Evolutionary conservation across 768 basidiomycete species (phyloP), one percentile per base, ranked within the genome.

Genomic region (Tylopilus intermedius): DNA sequence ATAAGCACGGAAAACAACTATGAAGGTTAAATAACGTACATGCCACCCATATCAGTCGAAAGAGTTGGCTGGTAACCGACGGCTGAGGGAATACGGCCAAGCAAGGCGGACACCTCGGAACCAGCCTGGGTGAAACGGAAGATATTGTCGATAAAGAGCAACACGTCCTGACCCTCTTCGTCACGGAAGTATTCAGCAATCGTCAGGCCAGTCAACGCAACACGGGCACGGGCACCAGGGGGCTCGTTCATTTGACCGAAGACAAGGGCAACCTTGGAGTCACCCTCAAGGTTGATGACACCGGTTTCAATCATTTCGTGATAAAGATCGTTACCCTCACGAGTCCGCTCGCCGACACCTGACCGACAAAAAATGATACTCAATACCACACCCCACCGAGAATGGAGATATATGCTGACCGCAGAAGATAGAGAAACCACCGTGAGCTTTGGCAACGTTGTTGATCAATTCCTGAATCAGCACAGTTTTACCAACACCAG

Each of bases 181-280:
- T 99, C 96, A 86, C 96, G 94, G 96, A 99, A 99, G 79, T 98
- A 99, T 77, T 99, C 96, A 60, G 96, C 96, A 64, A 98, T 98
- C 69, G 96, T 99, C 55, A 99, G 79, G 75, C 96, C 96, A 64
- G 96, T 98, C 66, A 99, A 85, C 60, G 96, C 96, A 66, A 99
- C 96, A 89, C 96, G 96, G 67, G 96, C 96, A 84, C 96, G 94
- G 63, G 96, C 96, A 84, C 96, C 96, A 65, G 96, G 96, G 71
- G 96, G 96, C 80, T 99, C 96, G 79, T 99, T 99, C 96, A 99
- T 99, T 78, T 99, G 96, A 80, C 96, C 96, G 79, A 99, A 99
- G 64, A 99, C 96, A 59, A 99, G 86, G 67, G 96, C 95, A 75
- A 97, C 96, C 84, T 99, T 99, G 72, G 96, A 99, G 75, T 98